phyloP scores from a whole-genome alignment of 2,329 filamentous ascomycete genomes.

The Neofusicoccum laricinum region DNA sequence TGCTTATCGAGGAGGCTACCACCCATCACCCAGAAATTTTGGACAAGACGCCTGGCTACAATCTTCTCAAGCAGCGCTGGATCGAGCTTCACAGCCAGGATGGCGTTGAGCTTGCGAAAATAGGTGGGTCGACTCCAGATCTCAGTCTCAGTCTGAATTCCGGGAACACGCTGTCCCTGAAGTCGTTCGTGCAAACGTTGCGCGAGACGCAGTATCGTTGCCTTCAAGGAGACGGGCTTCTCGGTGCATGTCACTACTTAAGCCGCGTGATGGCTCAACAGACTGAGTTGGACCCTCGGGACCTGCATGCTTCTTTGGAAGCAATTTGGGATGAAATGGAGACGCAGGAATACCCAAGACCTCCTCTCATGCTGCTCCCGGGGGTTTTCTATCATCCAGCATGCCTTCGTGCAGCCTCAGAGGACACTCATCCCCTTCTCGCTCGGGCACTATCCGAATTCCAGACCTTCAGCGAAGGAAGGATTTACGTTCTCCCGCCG shows the following conservation, averaged over 20 bases:
- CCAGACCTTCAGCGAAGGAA: constrained; percentile 29
- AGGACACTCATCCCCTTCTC: constrained; percentile 20
- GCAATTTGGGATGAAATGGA: constrained; percentile 49
- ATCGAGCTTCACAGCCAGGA: constrained; percentile 12
- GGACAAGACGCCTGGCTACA: constrained; percentile 22
- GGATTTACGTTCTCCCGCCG: constrained; percentile 33
- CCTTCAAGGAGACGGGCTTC: constrained; percentile 30
- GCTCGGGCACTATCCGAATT: constrained; percentile 26
- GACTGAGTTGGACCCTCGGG: constrained; percentile 8
- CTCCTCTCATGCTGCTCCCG: constrained; percentile 37
- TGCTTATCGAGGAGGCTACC: constrained; percentile 24
- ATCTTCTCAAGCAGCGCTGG: constrained; percentile 19
- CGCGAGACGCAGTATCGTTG: constrained; percentile 27
- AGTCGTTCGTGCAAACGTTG: constrained; percentile 26
- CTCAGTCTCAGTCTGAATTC: not conserved
- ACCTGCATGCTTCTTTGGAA: constrained; percentile 27
- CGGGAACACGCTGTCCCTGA: constrained; percentile 19
- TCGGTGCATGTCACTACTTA: constrained; percentile 27
- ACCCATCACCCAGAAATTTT: not conserved
- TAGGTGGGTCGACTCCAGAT: not conserved
- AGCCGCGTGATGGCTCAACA: constrained; percentile 19
- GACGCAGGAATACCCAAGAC: constrained; percentile 46
- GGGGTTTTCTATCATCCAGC: constrained; percentile 35
- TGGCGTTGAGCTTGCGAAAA: too few species aligned
- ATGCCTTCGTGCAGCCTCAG: constrained; percentile 24